A percentile compares a stretch with the other conserved stretches of the same genome.
Evolutionary conservation across 805 yeast genomes (phyloP).

Genomic region (Candida pseudoglaebosa): DNA sequence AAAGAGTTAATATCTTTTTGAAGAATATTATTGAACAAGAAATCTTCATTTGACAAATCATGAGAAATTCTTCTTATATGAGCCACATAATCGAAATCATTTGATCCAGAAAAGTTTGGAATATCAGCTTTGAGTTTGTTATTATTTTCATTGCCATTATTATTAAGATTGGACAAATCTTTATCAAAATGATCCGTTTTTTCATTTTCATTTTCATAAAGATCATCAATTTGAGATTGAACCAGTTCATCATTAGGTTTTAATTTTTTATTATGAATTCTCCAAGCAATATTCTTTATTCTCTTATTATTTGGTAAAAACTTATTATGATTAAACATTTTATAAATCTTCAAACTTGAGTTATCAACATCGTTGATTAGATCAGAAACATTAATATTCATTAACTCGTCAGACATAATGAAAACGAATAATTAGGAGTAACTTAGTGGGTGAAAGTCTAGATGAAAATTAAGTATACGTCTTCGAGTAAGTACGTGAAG

Average conservation of each 20-base stretch:
- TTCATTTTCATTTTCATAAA: no score
- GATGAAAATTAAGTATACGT: no score
- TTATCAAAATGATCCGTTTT: no score
- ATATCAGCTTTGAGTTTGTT: constrained; percentile 11
- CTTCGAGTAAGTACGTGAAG: no score
- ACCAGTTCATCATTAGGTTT: background rate
- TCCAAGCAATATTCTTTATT: constrained; percentile 42
- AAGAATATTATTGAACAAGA: background rate
- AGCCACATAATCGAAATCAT: constrained; percentile 45
- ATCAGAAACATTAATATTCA: constrained; percentile 6
- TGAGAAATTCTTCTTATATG: constrained; percentile 41
- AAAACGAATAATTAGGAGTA: no score
- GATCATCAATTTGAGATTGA: background rate
- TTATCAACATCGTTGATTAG: constrained; percentile 27
- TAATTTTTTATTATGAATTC: constrained; percentile 38
- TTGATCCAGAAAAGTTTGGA: constrained; percentile 30
- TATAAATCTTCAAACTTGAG: constrained; percentile 32
- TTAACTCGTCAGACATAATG: constrained; percentile 2
- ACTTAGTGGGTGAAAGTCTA: no score
- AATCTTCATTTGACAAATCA: constrained; percentile 10
- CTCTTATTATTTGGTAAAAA: constrained; percentile 41
- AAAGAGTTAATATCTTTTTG: background rate
- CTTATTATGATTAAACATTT: constrained; percentile 39
- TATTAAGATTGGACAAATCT: background rate
- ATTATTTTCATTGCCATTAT: no score